A percentile compares a stretch with the other conserved stretches of the same genome.
Evolutionary conservation across 257 asterid genomes (phyloP).

Genomic region (Gentiana macrophylla): DNA sequence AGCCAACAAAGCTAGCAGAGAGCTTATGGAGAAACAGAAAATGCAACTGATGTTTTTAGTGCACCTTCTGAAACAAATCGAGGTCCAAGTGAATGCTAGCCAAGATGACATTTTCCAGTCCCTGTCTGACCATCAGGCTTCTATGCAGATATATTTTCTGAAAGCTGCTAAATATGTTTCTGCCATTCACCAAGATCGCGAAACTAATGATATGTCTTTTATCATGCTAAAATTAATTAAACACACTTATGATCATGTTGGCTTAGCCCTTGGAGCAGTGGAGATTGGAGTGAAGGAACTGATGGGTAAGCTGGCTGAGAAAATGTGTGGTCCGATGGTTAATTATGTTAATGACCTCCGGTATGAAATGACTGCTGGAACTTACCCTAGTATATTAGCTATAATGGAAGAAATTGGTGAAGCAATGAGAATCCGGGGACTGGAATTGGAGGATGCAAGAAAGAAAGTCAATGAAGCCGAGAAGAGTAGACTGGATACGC

Average conservation of each 20-base stretch:
- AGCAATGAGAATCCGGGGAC: constrained; percentile 34
- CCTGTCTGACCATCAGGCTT: constrained; percentile 34
- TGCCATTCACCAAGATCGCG: constrained; percentile 30
- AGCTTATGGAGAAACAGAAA: constrained; percentile 47
- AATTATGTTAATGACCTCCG: constrained; percentile 51
- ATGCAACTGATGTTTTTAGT: constrained; percentile 22
- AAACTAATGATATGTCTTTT: constrained; percentile 21
- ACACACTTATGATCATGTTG: constrained; percentile 32
- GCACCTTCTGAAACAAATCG: constrained; percentile 37
- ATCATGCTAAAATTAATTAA: constrained; percentile 41
- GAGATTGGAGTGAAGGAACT: constrained; percentile 55
- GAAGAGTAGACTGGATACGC: constrained; percentile 29
- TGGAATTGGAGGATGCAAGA: constrained; percentile 60
- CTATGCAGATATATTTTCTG: constrained; percentile 31
- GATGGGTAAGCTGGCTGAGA: constrained; percentile 37
- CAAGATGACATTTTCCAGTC: constrained; percentile 41
- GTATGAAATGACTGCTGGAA: constrained; percentile 43
- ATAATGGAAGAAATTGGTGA: constrained; percentile 51
- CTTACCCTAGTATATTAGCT: constrained; percentile 37
- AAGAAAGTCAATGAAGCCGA: constrained; percentile 35
- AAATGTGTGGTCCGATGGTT: constrained; percentile 69
- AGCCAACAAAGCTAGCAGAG: constrained; percentile 44
- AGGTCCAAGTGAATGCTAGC: constrained; percentile 57
- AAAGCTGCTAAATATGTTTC: constrained; percentile 44
- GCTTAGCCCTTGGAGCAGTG: constrained; percentile 49